Evolutionary conservation across 805 yeast genomes (phyloP).

Genomic region (Starmerella powellii): DNA sequence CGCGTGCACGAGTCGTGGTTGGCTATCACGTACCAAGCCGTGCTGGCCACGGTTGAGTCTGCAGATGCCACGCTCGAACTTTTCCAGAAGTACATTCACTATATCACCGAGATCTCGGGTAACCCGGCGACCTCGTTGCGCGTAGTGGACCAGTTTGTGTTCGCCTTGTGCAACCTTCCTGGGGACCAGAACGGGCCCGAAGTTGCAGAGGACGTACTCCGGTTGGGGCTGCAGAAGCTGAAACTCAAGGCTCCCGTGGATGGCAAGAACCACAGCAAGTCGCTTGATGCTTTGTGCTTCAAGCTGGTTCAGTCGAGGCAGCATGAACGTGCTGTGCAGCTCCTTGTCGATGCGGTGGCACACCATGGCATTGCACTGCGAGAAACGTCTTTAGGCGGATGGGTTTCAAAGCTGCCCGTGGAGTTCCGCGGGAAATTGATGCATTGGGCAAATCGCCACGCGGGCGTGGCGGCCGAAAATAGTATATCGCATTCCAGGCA

Average conservation of each 20-base stretch:
- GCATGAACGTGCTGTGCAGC: conserved; percentile 16
- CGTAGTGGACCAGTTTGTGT: conserved; percentile 23
- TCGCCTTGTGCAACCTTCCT: conserved; percentile 12
- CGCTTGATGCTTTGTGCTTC: conserved; percentile 18
- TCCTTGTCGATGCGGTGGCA: conserved; percentile 11
- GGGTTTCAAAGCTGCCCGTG: conserved; percentile 8
- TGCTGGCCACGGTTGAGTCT: conserved; percentile 20
- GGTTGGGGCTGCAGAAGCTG: conserved; percentile 13
- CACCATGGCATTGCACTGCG: conserved; percentile 6
- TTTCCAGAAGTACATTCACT: conserved; percentile 15
- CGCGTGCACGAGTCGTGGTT: conserved; percentile 21
- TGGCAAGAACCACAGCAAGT: conserved; percentile 12
- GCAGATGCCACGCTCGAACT: conserved; percentile 12
- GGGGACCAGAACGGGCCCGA: conserved; percentile 7
- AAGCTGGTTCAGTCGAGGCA: conserved; percentile 7
- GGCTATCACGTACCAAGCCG: conserved; percentile 22
- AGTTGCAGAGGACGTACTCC: conserved; percentile 19
- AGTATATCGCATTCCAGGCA: too few relatives aligned
- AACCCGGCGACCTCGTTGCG: conserved; percentile 8
- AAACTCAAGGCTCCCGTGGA: conserved; percentile 10
- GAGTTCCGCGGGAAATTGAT: not conserved
- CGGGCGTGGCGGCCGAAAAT: not conserved
- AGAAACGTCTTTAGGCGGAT: conserved; percentile 10
- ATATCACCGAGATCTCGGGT: not conserved
- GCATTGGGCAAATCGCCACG: conserved; percentile 5